These are phyloP conservation scores for Neurospora crassa DNA, from an alignment of 2,329 filamentous ascomycete species.

Conservation along the genomic window DNA sequence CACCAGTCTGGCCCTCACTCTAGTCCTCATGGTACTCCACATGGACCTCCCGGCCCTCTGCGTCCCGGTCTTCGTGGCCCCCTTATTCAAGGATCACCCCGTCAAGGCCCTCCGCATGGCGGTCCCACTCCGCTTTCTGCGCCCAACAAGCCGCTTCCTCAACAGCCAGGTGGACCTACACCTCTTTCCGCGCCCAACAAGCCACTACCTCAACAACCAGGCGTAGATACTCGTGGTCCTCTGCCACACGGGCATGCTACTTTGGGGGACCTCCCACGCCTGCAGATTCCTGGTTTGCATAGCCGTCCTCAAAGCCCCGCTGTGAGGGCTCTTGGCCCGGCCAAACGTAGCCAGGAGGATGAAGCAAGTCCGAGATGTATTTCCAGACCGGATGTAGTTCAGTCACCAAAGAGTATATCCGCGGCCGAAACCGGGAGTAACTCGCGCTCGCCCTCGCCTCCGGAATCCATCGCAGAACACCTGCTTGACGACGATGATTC, in stretches of 20 bases:
- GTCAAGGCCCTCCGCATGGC: not conserved
- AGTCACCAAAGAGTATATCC: not conserved
- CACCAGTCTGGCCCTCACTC: not conserved
- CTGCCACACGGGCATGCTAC: not conserved
- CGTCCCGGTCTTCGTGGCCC: not conserved
- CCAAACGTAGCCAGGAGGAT: not conserved
- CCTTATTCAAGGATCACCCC: not conserved
- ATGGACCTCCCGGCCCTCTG: not conserved
- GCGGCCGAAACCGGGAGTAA: not conserved
- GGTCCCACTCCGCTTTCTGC: not conserved
- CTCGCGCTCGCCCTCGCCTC: not conserved
- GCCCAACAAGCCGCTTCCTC: not conserved
- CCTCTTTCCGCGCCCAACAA: not conserved
- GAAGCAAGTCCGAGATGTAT: not conserved
- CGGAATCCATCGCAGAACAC: not conserved
- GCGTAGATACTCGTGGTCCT: not conserved
- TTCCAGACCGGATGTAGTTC: not conserved
- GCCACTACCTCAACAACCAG: not conserved
- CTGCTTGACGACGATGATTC: slow-evolving; percentile 26
- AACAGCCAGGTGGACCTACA: not conserved
- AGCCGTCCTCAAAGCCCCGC: not conserved
- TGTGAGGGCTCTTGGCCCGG: not conserved
- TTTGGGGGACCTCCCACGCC: not conserved
- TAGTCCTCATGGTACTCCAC: not conserved
- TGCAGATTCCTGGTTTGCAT: not conserved